phyloP scores from a whole-genome alignment of 768 basidiomycete species.

The Russula emetica region DNA sequence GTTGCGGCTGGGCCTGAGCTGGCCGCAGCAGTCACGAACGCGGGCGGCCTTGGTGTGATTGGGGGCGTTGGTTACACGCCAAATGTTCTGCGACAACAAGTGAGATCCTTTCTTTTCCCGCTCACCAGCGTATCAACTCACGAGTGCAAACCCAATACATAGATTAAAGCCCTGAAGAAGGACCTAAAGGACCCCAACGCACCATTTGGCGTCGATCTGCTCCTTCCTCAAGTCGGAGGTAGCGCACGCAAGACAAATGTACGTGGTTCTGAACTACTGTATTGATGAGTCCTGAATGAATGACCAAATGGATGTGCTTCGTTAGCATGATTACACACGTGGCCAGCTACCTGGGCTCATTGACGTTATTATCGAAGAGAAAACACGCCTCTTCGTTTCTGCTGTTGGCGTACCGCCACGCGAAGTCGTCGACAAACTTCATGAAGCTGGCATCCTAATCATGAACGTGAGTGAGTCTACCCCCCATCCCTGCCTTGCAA shows the following conservation, averaged over 20 bases:
- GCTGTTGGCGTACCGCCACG: slow-evolving; percentile 85
- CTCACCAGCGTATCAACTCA: background rate
- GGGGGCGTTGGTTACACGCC: slow-evolving; percentile 87
- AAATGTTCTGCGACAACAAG: slow-evolving; percentile 74
- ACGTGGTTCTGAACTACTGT: slow-evolving; percentile 12
- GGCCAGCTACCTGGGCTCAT: slow-evolving; percentile 80
- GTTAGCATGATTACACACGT: slow-evolving; percentile 84
- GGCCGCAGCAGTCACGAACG: slow-evolving; percentile 91
- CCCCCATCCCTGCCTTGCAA: background rate
- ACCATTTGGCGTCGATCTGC: slow-evolving; percentile 89
- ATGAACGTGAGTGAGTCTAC: slow-evolving; percentile 60
- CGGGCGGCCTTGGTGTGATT: slow-evolving; percentile 89
- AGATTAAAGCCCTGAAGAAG: slow-evolving; percentile 73
- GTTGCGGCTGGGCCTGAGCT: slow-evolving; percentile 74
- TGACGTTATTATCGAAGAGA: slow-evolving; percentile 90
- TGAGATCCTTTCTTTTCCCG: slow-evolving; percentile 33
- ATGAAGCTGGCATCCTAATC: slow-evolving; percentile 77
- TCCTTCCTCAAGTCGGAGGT: slow-evolving; percentile 83
- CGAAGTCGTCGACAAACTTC: slow-evolving; percentile 73
- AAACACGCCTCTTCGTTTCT: slow-evolving; percentile 82
- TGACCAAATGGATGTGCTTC: slow-evolving; percentile 17
- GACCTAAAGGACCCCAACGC: slow-evolving; percentile 67
- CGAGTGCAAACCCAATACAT: background rate
- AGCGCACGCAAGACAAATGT: slow-evolving; percentile 90
- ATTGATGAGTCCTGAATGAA: no score